Base-by-base conservation (phyloP, 78 protist genomes). In the Mantamonas sphyraenae region DNA sequence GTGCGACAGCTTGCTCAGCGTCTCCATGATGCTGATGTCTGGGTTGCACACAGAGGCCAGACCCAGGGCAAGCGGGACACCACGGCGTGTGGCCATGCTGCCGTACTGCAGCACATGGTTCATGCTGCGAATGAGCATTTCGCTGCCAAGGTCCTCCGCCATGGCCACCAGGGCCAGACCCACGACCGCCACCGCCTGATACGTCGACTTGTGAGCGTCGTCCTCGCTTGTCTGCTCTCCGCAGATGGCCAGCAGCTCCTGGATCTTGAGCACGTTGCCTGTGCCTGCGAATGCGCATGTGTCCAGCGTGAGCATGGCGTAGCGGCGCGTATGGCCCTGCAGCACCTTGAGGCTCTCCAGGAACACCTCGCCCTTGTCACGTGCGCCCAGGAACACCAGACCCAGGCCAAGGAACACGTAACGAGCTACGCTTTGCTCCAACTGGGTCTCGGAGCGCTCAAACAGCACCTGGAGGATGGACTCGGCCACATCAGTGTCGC, bases 261-360 rank as follows among this genome's bases (percentile, higher is more conserved):
- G 96, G 24, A 91, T 82, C 79, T 91, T 82, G 53, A 97, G 81
- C 38, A 97, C 98, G 71, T 97, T 93, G 26, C 98, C 98, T 2
- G 97, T 83, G 42, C 98, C 98, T 20, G 96, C 95, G 38, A 91
- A 97, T 14, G 99, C 99, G 62, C 94, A 92, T 12, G 84, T 70
- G 38, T 90, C 91, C 16, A 95, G 57, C 12, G 84, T 69, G 1
- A 82, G 65, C 39, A 64, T 58, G 16, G 93, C 84, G 64, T 68
- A 81, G 55, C 78, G 64, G 16, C 73, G 76, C 20, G 76, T 47
- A 20, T 51, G 60, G 9, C 70, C 89, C 1, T 70, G 74, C 20
- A 92, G 28, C n/a, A 88, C 82, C 77, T 80, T 64, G 35, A 76
- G 10, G 26, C 89, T 78, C 66, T 87, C 96, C 28, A 91, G 39